Evolutionary conservation across 768 basidiomycete genomes (phyloP).

Genomic region (Lentinula aciculospora): DNA sequence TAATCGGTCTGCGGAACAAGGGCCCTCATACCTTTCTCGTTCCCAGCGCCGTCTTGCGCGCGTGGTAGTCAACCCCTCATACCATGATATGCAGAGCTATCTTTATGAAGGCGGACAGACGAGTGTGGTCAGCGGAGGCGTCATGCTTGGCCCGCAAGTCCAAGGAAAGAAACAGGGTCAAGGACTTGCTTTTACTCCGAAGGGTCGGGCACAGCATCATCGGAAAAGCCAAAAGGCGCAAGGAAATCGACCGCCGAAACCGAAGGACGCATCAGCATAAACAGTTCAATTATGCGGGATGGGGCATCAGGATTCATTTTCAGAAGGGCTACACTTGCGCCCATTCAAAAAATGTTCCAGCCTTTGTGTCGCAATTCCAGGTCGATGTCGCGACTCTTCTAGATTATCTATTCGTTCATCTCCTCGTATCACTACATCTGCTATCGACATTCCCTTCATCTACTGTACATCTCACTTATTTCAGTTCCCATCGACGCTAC

Average conservation of each 20-base stretch:
- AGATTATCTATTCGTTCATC: neutral
- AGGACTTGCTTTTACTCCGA: too few relatives aligned
- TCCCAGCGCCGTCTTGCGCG: constrained; percentile 1
- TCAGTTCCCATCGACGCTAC: neutral
- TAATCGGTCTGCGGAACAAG: neutral
- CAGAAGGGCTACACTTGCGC: neutral
- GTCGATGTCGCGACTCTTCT: neutral
- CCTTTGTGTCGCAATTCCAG: neutral
- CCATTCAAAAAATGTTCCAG: neutral
- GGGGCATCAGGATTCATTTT: neutral
- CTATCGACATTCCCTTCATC: neutral
- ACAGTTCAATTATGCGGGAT: neutral
- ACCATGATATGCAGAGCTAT: constrained; percentile 7
- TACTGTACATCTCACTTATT: neutral
- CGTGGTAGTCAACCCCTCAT: neutral
- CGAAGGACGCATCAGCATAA: neutral
- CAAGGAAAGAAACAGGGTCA: neutral
- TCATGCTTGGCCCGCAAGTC: constrained; percentile 11
- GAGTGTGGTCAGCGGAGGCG: constrained; percentile 11
- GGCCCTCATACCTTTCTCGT: neutral
- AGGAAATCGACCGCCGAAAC: neutral
- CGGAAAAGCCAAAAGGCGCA: neutral
- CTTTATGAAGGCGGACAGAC: constrained; percentile 13
- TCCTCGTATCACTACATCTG: neutral
- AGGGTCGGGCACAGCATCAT: neutral